Conservation (phyloP, 148 eudicot species). For the Camellia japonica region DNA sequence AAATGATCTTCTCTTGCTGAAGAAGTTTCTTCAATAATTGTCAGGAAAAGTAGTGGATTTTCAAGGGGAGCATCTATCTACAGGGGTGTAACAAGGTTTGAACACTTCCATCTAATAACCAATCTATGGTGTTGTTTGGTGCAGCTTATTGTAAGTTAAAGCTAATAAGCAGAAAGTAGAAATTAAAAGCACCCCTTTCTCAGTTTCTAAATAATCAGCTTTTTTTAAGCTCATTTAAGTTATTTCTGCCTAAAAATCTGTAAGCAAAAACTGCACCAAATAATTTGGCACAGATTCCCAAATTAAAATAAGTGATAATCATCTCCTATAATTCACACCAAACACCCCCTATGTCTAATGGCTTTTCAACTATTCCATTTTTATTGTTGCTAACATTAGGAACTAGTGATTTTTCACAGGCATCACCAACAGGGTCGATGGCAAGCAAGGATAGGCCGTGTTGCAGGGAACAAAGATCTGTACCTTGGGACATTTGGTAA, state of each 20-base stretch:
- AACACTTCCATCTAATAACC: background rate
- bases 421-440: slow-evolving; percentile 99
- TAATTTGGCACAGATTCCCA: too few relatives aligned
- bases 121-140: too few relatives aligned
- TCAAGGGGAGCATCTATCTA: slow-evolving; percentile 98
- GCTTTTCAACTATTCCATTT: background rate
- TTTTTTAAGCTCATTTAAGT: too few relatives aligned
- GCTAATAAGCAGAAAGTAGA: too few relatives aligned
- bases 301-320: too few relatives aligned
- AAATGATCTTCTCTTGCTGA: slow-evolving; percentile 1
- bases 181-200: too few relatives aligned
- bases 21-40: background rate
- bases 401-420: slow-evolving; percentile 32
- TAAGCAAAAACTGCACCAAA: too few relatives aligned
- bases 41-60: slow-evolving; percentile 97
- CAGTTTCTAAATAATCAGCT: too few relatives aligned
- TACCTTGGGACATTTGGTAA: slow-evolving; percentile 95
- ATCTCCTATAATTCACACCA: too few relatives aligned
- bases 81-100: slow-evolving; percentile 86
- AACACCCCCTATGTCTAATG: background rate
- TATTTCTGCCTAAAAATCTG: too few relatives aligned
- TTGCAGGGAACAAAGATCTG: slow-evolving; percentile 93
- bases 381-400: background rate
- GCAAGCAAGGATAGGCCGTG: slow-evolving; percentile 99
- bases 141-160: too few relatives aligned